phyloP scores from a whole-genome alignment of 164 flowering plant genomes.

The Berberis thunbergii region DNA sequence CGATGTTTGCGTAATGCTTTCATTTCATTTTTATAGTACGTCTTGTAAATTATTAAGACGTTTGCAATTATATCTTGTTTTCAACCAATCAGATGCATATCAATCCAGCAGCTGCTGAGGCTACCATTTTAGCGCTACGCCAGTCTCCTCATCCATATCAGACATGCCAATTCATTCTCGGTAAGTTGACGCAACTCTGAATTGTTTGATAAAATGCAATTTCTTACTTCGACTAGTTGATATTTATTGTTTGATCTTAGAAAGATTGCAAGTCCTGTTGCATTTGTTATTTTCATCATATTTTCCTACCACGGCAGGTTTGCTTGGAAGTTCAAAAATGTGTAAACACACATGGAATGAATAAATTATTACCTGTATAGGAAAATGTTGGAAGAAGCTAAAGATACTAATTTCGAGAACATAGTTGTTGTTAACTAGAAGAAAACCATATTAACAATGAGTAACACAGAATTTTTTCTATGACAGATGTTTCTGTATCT shows the following conservation, averaged over 20 bases:
- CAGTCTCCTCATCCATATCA: constrained; percentile 75
- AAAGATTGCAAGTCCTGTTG: background rate
- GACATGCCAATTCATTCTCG: constrained; percentile 77
- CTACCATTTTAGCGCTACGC: constrained; percentile 54
- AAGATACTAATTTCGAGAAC: too few species aligned
- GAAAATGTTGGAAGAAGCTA: too few species aligned
- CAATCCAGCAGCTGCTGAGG: constrained; percentile 80
- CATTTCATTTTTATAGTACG: background rate
- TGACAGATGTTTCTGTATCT: too few species aligned
- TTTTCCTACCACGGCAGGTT: too few species aligned
- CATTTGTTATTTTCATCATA: too few species aligned
- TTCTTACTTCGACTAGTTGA: background rate
- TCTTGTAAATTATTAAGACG: background rate
- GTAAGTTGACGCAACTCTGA: constrained; percentile 29
- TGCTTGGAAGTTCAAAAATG: too few species aligned
- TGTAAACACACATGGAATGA: too few species aligned
- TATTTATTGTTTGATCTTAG: background rate
- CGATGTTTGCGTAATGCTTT: background rate
- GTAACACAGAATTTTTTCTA: too few species aligned
- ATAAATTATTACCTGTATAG: too few species aligned
- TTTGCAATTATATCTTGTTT: background rate
- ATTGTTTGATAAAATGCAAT: background rate
- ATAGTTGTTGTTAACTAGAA: too few species aligned
- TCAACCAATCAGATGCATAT: constrained; percentile 50
- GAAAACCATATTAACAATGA: too few species aligned